Evolutionary conservation across 2,329 filamentous ascomycete species (phyloP).

Genomic region (Colletotrichum spinosum): DNA sequence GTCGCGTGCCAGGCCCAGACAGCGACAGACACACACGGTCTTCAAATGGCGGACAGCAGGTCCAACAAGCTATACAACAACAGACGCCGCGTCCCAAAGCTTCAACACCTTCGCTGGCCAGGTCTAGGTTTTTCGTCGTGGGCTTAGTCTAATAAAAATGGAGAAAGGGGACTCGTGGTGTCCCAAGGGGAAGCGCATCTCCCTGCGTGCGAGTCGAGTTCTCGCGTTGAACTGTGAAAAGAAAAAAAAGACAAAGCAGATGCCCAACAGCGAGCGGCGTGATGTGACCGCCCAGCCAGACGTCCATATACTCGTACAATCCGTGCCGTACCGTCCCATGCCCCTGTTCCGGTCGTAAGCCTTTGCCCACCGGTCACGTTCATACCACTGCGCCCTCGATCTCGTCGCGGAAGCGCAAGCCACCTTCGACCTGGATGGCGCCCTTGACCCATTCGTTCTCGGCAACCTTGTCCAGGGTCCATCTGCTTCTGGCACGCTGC

Average conservation of each 20-base stretch:
- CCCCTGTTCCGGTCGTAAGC: slow-evolving; percentile 15
- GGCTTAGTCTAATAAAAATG: slow-evolving; percentile 21
- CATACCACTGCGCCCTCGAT: slow-evolving; percentile 66
- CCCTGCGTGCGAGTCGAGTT: slow-evolving; percentile 17
- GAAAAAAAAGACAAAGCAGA: slow-evolving; percentile 30
- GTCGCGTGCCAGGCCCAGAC: not conserved
- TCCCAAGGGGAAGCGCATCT: slow-evolving; percentile 6
- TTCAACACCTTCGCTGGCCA: slow-evolving; percentile 32
- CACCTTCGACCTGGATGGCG: slow-evolving; percentile 76
- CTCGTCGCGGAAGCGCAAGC: slow-evolving; percentile 70
- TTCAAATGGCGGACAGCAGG: not conserved
- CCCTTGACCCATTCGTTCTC: slow-evolving; percentile 80
- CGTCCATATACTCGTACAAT: slow-evolving; percentile 30
- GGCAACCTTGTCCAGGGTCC: slow-evolving; percentile 79
- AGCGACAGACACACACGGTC: not conserved
- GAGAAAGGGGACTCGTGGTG: not conserved
- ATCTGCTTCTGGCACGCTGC: slow-evolving; percentile 83
- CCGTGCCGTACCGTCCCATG: slow-evolving; percentile 10
- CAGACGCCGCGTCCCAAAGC: slow-evolving; percentile 7
- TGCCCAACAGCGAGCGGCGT: slow-evolving; percentile 10
- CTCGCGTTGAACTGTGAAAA: slow-evolving; percentile 36
- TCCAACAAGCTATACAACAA: slow-evolving; percentile 10
- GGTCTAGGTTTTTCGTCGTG: slow-evolving; percentile 27
- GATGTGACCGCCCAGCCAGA: slow-evolving; percentile 10
- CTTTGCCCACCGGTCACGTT: slow-evolving; percentile 31